A percentile compares a stretch with the other conserved stretches of the same genome.
These are phyloP conservation scores for Teunomyces tritomae DNA, from an alignment of 805 yeast genomes.

Conservation along the genomic window DNA sequence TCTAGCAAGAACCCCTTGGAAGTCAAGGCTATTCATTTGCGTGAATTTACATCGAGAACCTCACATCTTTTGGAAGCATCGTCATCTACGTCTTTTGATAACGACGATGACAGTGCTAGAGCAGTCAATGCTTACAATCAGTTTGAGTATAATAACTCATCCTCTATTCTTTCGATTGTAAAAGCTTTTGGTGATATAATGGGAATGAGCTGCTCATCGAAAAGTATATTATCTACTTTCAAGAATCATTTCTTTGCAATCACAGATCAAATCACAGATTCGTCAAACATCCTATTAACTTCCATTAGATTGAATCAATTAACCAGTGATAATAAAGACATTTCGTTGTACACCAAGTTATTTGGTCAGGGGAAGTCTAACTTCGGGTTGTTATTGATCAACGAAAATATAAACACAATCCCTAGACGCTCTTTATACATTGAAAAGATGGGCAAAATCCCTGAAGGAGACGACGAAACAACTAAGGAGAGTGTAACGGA, in stretches of 20 bases:
- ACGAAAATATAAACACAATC: slow-evolving; percentile 8
- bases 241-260: slow-evolving; percentile 28
- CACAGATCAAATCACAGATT: slow-evolving; percentile 28
- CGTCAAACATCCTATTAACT: slow-evolving; percentile 26
- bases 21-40: slow-evolving; percentile 53
- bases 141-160: slow-evolving; percentile 25
- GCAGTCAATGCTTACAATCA: slow-evolving; percentile 15
- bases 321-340: slow-evolving; percentile 19
- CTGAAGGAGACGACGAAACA: background rate
- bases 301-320: slow-evolving; percentile 17
- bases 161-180: slow-evolving; percentile 34
- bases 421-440: background rate
- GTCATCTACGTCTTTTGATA: slow-evolving; percentile 19
- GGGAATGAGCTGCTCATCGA: slow-evolving; percentile 24
- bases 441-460: background rate
- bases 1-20: slow-evolving; percentile 17
- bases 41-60: slow-evolving; percentile 64
- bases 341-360: slow-evolving; percentile 22
- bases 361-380: slow-evolving; percentile 25
- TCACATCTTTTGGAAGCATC: slow-evolving; percentile 71
- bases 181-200: slow-evolving; percentile 33
- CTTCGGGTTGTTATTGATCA: slow-evolving; percentile 31
- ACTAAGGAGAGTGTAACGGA: slow-evolving; percentile 2
- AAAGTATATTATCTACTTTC: slow-evolving; percentile 31
- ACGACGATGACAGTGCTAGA: slow-evolving; percentile 5